These are phyloP conservation scores for Cercophora newfieldiana DNA, from an alignment of 495 filamentous ascomycete species.

Conservation along the genomic window DNA sequence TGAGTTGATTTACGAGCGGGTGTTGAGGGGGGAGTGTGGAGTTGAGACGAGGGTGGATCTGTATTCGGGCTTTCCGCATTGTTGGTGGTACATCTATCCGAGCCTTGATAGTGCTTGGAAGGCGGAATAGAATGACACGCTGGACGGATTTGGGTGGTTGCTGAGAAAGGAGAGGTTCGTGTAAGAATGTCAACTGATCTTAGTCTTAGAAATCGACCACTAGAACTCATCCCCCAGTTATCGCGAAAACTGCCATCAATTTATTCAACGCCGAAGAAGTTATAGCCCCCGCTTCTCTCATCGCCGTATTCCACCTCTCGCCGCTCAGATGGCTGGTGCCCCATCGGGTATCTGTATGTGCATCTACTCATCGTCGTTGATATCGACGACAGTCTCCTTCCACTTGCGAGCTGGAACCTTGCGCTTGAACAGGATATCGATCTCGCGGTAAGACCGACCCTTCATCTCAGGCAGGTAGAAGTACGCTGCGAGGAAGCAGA, in stretches of 20 bases:
- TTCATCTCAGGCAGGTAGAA: constrained; percentile 39
- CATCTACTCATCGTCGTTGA: constrained; percentile 55
- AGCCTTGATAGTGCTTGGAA: no score
- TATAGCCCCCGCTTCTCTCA: no score
- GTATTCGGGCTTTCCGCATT: constrained; percentile 32
- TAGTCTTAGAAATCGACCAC: no score
- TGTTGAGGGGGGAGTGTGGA: constrained; percentile 6
- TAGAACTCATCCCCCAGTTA: no score
- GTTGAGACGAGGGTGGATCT: constrained; percentile 25
- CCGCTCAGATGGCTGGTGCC: no score
- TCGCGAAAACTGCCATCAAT: no score
- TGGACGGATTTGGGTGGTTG: no score
- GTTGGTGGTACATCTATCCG: constrained; percentile 36
- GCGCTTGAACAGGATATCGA: constrained; percentile 45
- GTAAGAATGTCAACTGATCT: no score
- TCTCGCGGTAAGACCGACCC: constrained; percentile 37
- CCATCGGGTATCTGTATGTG: not conserved
- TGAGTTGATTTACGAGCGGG: constrained; percentile 10
- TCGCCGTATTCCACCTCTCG: no score
- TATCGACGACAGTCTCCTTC: constrained; percentile 53
- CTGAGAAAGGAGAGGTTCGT: no score
- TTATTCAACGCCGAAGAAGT: no score
- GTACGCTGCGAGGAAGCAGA: constrained; percentile 35
- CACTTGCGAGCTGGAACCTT: constrained; percentile 51
- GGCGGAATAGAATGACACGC: no score